Base-by-base conservation (phyloP, 2,329 filamentous ascomycete genomes). In the Ophiostoma ulmi region DNA sequence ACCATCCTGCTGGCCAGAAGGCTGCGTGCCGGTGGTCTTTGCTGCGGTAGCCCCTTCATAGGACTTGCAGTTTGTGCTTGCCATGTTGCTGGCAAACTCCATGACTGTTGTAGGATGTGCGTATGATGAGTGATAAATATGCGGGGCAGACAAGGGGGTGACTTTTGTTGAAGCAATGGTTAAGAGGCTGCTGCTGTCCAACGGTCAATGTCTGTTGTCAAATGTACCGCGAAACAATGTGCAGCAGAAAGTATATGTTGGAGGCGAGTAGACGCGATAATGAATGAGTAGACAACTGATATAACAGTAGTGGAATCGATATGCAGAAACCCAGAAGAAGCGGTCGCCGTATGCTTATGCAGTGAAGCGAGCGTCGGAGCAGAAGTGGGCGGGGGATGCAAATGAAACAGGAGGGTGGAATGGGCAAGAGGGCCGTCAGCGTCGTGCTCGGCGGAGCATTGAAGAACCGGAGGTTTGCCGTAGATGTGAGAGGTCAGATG, bases 21-120 rank as follows among this genome's bases (percentile, higher is more conserved):
- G 76, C 75, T 84, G 78, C 3, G 80, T 78, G 26, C 83, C 81
- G 2, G 84, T 85, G 39, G 79, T 78, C 67, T 74, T 76, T 22
- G 80, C 80, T 14, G 79, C 77, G 5, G 76, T 31, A 36, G 75
- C 74, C 64, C 81, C 80, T 73, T 81, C 73, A n/a, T 69, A 35
- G 35, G 69, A 17, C 41, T 52, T 26, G 66, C 73, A 72, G 69
- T 52, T 65, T 36, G 72, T 72, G 71, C 73, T 74, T 22, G 72
- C 69, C 72, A 75, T 73, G 65, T 73, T 74, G 66, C 72, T 38
- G 48, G 73, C 69, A 66, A 73, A 70, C 39, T 72, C 71, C 73
- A 74, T 74, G 39, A 20, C 58, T 17, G n/a, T 48, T 48, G 68
- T 38, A 35, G 36, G 38, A 65, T 48, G 26, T 58, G 5, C 44